phyloP scores from a whole-genome alignment of 352 stramenopile species.

The Phytophthora meadii region DNA sequence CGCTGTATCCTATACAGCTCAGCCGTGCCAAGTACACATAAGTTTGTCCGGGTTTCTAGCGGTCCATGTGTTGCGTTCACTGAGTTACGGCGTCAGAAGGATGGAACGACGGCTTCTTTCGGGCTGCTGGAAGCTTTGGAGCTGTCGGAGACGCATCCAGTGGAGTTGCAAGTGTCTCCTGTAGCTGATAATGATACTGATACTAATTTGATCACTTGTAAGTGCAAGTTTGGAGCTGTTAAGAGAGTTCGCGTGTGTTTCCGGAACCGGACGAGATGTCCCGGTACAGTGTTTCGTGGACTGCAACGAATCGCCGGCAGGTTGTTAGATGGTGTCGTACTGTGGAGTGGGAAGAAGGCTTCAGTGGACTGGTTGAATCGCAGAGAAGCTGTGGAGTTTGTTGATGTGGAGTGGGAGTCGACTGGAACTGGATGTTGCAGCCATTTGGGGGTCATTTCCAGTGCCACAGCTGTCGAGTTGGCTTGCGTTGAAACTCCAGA shows the following conservation, averaged over 20 bases:
- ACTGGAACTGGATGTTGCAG: constrained; percentile 48
- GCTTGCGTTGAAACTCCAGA: constrained; percentile 29
- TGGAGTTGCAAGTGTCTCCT: constrained; percentile 15
- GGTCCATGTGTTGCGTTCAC: constrained; percentile 26
- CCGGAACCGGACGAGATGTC: constrained; percentile 39
- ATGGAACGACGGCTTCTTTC: constrained; percentile 31
- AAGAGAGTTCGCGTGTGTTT: constrained; percentile 45
- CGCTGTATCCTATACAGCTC: constrained; percentile 41
- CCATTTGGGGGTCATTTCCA: constrained; percentile 34
- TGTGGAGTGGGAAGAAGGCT: constrained; percentile 47
- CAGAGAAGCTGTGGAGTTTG: constrained; percentile 43
- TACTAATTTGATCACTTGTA: constrained; percentile 9
- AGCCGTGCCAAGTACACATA: constrained; percentile 9
- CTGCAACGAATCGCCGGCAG: constrained; percentile 44
- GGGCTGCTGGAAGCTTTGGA: constrained; percentile 42
- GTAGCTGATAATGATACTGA: constrained; percentile 1
- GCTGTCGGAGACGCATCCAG: constrained; percentile 13
- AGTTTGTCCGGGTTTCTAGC: constrained; percentile 25
- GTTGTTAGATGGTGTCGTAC: constrained; percentile 47
- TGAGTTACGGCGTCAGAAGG: constrained; percentile 23
- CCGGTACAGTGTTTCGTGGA: constrained; percentile 41
- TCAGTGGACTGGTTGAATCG: constrained; percentile 60
- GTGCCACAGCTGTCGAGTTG: constrained; percentile 35
- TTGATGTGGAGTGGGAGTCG: constrained; percentile 28
- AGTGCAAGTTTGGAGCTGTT: constrained; percentile 38